A percentile compares a stretch with the other conserved stretches of the same genome.
These are phyloP conservation scores for Calycina herbarum DNA, from an alignment of 2,329 filamentous ascomycete genomes.

Conservation along the genomic window DNA sequence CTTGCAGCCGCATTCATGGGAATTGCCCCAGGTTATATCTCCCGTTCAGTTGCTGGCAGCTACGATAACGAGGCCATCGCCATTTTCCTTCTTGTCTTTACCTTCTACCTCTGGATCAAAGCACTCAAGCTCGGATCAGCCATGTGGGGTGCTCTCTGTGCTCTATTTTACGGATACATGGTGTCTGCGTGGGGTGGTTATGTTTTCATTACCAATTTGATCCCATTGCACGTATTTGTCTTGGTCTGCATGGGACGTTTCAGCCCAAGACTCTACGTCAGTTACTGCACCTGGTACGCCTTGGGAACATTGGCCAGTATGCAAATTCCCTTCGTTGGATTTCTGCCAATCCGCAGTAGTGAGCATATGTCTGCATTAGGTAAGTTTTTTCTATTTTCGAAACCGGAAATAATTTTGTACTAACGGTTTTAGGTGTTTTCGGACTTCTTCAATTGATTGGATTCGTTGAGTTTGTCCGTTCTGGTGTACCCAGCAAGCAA, in stretches of 20 bases:
- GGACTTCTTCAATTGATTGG: conserved; percentile 91
- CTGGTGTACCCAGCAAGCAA: conserved; percentile 87
- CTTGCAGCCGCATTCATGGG: conserved; percentile 96
- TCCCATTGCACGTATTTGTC: conserved; percentile 91
- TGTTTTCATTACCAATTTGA: conserved; percentile 97
- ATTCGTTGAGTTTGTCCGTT: conserved; percentile 86
- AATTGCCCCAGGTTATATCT: conserved; percentile 96
- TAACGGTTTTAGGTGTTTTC: conserved; percentile 70
- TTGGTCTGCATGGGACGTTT: conserved; percentile 96
- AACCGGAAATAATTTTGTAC: conserved; percentile 6
- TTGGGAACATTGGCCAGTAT: conserved; percentile 95
- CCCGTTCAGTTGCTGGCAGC: conserved; percentile 92
- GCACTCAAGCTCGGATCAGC: conserved; percentile 94
- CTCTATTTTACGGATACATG: conserved; percentile 99
- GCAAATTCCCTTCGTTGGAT: conserved; percentile 99
- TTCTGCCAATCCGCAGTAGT: conserved; percentile 92
- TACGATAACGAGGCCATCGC: conserved; percentile 99
- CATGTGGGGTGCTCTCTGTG: conserved; percentile 92
- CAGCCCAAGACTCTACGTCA: conserved; percentile 90
- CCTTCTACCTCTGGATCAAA: conserved; percentile 99
- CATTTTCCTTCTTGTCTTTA: conserved; percentile 97
- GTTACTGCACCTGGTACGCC: conserved; percentile 98
- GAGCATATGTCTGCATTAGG: conserved; percentile 98
- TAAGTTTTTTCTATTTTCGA: conserved; percentile 44
- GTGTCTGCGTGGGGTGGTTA: conserved; percentile 99